Evolutionary conservation across 305 asterid species (phyloP).

Genomic region (Fraxinus floribunda): DNA sequence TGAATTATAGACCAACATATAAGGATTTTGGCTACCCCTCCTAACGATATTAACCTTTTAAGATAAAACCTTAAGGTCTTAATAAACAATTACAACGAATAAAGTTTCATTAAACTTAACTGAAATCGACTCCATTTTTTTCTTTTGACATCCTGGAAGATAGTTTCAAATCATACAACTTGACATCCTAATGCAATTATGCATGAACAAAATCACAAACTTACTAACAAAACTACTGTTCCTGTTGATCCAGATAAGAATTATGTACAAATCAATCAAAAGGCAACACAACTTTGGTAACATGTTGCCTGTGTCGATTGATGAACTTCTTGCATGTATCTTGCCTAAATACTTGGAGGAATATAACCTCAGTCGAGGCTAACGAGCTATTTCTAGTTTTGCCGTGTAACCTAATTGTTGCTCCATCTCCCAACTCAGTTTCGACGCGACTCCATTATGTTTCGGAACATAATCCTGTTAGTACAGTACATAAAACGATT

Average conservation of each 20-base stretch:
- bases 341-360: background rate
- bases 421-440: conserved; percentile 84
- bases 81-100: background rate
- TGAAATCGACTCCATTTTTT: background rate
- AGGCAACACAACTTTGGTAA: background rate
- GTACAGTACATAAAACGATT: background rate
- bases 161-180: background rate
- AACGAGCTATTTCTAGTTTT: conserved; percentile 72
- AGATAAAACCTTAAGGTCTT: too few relatives aligned
- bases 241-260: background rate
- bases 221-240: conserved; percentile 2
- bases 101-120: background rate
- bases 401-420: conserved; percentile 63
- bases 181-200: background rate
- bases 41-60: too few relatives aligned
- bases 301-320: conserved; percentile 7
- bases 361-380: conserved; percentile 13
- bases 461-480: conserved; percentile 65
- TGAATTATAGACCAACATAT: too few relatives aligned
- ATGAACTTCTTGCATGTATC: conserved; percentile 19
- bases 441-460: conserved; percentile 52
- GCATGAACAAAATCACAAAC: background rate
- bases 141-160: background rate
- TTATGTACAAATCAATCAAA: conserved; percentile 11
- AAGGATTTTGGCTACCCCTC: too few relatives aligned